A percentile compares a stretch with the other conserved stretches of the same genome.
These are phyloP conservation scores for Ustanciosporium gigantosporum DNA, from an alignment of 1,284 basidiomycete genomes.

Conservation along the genomic window DNA sequence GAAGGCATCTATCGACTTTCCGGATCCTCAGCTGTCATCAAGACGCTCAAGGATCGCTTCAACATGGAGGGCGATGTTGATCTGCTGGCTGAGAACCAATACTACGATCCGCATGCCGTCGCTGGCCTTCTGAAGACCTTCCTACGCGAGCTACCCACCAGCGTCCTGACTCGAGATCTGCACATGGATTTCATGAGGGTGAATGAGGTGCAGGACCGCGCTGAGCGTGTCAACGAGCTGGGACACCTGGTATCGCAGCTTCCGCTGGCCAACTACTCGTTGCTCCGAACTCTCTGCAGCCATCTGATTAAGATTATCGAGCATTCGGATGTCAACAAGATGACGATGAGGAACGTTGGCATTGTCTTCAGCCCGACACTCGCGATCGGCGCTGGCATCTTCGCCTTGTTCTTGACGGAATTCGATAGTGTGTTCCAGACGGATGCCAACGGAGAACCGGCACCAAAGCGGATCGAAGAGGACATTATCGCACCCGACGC, in stretches of 20 bases:
- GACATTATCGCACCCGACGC: constrained; percentile 1
- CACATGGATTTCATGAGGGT: constrained; percentile 55
- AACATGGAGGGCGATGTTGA: constrained; percentile 67
- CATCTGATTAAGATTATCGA: constrained; percentile 94
- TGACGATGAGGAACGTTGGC: constrained; percentile 97
- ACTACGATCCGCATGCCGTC: constrained; percentile 54
- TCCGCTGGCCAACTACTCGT: constrained; percentile 88
- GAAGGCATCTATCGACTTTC: constrained; percentile 92
- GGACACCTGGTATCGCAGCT: constrained; percentile 81
- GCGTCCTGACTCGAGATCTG: constrained; percentile 51
- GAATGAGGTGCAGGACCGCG: constrained; percentile 78
- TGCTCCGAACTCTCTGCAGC: constrained; percentile 89
- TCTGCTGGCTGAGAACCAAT: constrained; percentile 44
- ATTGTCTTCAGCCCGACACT: constrained; percentile 72
- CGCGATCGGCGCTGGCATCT: constrained; percentile 53
- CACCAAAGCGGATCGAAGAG: constrained; percentile 38
- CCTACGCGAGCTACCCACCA: constrained; percentile 53
- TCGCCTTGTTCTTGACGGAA: constrained; percentile 53
- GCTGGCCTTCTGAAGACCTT: constrained; percentile 58
- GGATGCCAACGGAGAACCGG: constrained; percentile 46
- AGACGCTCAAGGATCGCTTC: constrained; percentile 87
- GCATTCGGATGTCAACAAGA: constrained; percentile 88
- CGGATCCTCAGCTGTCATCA: constrained; percentile 75
- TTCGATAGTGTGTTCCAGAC: constrained; percentile 54
- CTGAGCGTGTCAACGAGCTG: constrained; percentile 84